Evolutionary conservation across 331 rosid species (phyloP).

Genomic region (Quercus tomentella): DNA sequence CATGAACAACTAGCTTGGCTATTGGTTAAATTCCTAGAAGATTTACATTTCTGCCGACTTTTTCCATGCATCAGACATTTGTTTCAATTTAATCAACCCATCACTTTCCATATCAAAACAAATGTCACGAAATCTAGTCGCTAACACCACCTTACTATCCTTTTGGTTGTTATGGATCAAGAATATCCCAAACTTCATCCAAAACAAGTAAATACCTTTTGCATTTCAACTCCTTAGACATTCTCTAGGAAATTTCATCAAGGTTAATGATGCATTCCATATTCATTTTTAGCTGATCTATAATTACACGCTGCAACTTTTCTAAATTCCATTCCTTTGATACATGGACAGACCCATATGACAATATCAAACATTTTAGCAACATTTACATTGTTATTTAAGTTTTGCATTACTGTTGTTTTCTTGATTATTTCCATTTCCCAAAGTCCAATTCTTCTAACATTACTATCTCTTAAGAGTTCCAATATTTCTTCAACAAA

Average conservation of each 20-base stretch:
- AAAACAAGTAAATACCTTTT: constrained; percentile 24
- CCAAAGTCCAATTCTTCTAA: constrained; percentile 20
- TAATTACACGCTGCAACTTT: constrained; percentile 17
- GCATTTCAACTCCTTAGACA: neutral
- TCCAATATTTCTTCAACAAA: neutral
- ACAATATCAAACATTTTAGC: constrained; percentile 29
- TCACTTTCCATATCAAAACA: constrained; percentile 10
- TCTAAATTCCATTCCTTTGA: neutral
- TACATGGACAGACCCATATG: neutral
- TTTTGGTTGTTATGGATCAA: constrained; percentile 10
- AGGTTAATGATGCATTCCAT: neutral
- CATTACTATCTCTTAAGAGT: neutral
- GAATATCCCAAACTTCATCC: constrained; percentile 19
- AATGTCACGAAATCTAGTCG: neutral
- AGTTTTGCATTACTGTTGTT: constrained; percentile 16
- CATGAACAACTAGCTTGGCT: constrained; percentile 14
- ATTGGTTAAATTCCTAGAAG: neutral
- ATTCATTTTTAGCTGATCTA: constrained; percentile 23
- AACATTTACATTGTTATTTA: constrained; percentile 25
- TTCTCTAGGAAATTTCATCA: neutral
- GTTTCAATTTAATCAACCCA: neutral
- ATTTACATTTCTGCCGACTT: constrained; percentile 5
- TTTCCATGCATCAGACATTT: constrained; percentile 26
- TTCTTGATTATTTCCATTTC: constrained; percentile 26
- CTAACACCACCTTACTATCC: constrained; percentile 24